Percentiles rank a stretch among this genome's conserved stretches.
Evolutionary conservation across 257 asterid species (phyloP).

Genomic region (Gardenia jasminoides): DNA sequence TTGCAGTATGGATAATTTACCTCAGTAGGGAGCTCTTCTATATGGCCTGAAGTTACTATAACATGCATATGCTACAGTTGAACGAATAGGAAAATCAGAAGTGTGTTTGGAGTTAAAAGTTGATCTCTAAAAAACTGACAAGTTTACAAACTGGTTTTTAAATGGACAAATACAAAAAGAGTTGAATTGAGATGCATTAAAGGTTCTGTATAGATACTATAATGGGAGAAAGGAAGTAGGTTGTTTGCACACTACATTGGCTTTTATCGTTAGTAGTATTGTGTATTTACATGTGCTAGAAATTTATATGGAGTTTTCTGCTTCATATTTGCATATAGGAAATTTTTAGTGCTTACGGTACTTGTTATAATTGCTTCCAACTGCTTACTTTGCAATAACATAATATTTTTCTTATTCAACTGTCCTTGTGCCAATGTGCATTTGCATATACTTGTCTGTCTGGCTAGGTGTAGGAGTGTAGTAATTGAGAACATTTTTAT

Average conservation of each 20-base stretch:
- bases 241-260: background rate
- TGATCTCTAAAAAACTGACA: background rate
- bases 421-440: background rate
- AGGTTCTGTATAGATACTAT: background rate
- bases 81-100: background rate
- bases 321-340: background rate
- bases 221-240: background rate
- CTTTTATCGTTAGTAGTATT: background rate
- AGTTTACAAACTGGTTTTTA: background rate
- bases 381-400: background rate
- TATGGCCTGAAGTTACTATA: background rate
- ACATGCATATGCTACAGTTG: background rate
- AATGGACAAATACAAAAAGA: background rate
- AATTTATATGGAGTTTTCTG: background rate
- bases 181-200: background rate
- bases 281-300: background rate
- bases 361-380: background rate
- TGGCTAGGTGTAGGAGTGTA: too few relatives aligned
- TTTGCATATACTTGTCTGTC: background rate
- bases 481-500: too few relatives aligned
- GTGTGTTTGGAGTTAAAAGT: background rate
- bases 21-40: background rate
- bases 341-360: background rate
- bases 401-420: too few relatives aligned
- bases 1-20: background rate